Evolutionary conservation across 495 filamentous ascomycete genomes (phyloP).

Genomic region (Neurospora terricola): DNA sequence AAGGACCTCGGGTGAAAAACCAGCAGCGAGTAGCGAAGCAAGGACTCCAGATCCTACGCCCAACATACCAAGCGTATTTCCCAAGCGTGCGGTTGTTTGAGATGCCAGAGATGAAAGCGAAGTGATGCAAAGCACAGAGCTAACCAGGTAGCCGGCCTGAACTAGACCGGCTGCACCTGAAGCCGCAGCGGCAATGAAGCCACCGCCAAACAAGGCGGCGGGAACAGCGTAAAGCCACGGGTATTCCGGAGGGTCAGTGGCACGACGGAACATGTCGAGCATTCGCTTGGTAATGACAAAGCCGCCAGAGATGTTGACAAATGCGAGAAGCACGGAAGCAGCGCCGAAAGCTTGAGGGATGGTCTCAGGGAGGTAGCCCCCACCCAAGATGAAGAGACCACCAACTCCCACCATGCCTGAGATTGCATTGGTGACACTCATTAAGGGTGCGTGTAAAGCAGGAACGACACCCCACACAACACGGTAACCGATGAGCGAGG

Average conservation of each 20-base stretch:
- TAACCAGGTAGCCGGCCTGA: slow-evolving; percentile 71
- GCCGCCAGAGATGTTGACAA: slow-evolving; percentile 72
- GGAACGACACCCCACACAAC: slow-evolving; percentile 72
- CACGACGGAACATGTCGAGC: slow-evolving; percentile 82
- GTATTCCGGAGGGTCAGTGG: slow-evolving; percentile 72
- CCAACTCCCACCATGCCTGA: slow-evolving; percentile 79
- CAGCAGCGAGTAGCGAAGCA: slow-evolving; percentile 66
- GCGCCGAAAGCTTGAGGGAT: slow-evolving; percentile 68
- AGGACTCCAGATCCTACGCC: slow-evolving; percentile 70
- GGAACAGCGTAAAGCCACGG: slow-evolving; percentile 75
- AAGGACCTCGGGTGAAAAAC: slow-evolving; percentile 61
- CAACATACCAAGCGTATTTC: slow-evolving; percentile 71
- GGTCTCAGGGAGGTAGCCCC: slow-evolving; percentile 60
- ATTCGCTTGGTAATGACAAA: slow-evolving; percentile 82
- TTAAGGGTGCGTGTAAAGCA: slow-evolving; percentile 69
- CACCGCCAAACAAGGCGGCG: slow-evolving; percentile 61
- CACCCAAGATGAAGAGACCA: slow-evolving; percentile 73
- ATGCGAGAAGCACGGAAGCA: slow-evolving; percentile 67
- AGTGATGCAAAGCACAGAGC: slow-evolving; percentile 65
- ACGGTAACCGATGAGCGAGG: slow-evolving; percentile 69
- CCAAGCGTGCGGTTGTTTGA: slow-evolving; percentile 66
- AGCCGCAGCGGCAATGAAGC: slow-evolving; percentile 61
- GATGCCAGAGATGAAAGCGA: slow-evolving; percentile 65
- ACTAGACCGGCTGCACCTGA: slow-evolving; percentile 72
- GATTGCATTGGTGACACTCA: slow-evolving; percentile 83